Base-by-base conservation (phyloP, 257 asterid species). In the Lavandula angustifolia region DNA sequence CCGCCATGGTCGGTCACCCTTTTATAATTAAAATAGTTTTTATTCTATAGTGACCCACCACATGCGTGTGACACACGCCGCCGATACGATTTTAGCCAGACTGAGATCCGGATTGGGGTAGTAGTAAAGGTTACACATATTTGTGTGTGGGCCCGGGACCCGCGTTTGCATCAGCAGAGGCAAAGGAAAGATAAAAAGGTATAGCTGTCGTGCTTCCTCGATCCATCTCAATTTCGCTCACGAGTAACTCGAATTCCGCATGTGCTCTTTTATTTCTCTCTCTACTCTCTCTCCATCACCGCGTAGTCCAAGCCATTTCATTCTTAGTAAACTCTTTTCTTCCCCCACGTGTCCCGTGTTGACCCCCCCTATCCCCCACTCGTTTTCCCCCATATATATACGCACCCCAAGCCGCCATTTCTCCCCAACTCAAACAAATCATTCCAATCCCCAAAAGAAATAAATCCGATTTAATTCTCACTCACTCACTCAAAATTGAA, bases 361-460 rank as follows among this genome's bases (percentile, higher is more conserved):
- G 4, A 9, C 9, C 14, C 35, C 38, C 7, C 68, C 52, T 10
- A 63, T 64, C 66, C 46, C n/a, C 9, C 79, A 72, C 46, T 11
- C 58, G 12, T 50, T 17, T 22, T 2, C 35, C 68, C 65, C 8
- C 68, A 66, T 78, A 74, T 76, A 78, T 72, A 80, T 29, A 66
- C 42, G 0, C 32, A n/a, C 7, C 75, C 54, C 4, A 56, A 73
- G 92, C 92, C 92, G 92, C 87, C 86, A 80, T 71, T 71, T 71
- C 64, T 48, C 60, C 47, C 17, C 57, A 60, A 33, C 42, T 11
- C 18, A 48, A 6, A 4, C 37, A 4, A 13, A 3, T 50, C 59
- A 14, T 22, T 9, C 5, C 43, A 6, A 7, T 12, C 7, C 2
- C 2, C 18, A 8, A 49, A 49, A 9, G 3, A 40, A 8, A 40